Evolutionary conservation across 345 rosid genomes (phyloP).

Genomic region (Lenwebbia sp.): DNA sequence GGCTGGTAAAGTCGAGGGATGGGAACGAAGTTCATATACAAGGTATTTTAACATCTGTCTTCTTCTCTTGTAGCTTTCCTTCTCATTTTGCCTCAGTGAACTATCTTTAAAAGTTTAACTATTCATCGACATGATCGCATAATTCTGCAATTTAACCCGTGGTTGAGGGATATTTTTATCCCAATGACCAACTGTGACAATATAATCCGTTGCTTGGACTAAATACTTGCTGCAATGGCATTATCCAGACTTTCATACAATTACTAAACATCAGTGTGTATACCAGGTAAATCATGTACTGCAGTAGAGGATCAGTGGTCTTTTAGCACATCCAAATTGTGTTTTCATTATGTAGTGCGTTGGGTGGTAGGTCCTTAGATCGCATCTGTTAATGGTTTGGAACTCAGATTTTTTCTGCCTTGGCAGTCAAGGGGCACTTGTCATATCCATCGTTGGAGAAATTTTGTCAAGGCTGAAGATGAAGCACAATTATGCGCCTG

Average conservation of each 20-base stretch:
- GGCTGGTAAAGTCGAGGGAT: neutral
- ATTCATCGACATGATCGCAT: too few relatives aligned
- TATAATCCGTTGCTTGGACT: too few relatives aligned
- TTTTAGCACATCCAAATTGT: neutral
- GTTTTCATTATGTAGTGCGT: accelerated
- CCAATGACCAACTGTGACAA: too few relatives aligned
- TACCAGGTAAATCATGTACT: too few relatives aligned
- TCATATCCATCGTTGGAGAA: neutral
- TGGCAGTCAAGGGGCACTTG: neutral
- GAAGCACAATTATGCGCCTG: neutral
- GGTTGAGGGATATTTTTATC: too few relatives aligned
- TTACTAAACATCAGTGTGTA: too few relatives aligned
- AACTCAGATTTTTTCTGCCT: neutral
- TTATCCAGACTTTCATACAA: too few relatives aligned
- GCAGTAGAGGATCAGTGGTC: neutral
- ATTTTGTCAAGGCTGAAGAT: neutral
- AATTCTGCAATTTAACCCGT: too few relatives aligned
- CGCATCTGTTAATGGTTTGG: neutral
- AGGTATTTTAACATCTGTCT: neutral
- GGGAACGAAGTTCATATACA: accelerated
- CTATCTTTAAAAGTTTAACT: too few relatives aligned
- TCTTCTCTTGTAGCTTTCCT: neutral
- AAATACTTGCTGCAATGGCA: too few relatives aligned
- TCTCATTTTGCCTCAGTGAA: too few relatives aligned
- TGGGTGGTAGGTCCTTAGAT: neutral